Conservation (phyloP, 2,329 filamentous ascomycete genomes). For the Onygena corvina region DNA sequence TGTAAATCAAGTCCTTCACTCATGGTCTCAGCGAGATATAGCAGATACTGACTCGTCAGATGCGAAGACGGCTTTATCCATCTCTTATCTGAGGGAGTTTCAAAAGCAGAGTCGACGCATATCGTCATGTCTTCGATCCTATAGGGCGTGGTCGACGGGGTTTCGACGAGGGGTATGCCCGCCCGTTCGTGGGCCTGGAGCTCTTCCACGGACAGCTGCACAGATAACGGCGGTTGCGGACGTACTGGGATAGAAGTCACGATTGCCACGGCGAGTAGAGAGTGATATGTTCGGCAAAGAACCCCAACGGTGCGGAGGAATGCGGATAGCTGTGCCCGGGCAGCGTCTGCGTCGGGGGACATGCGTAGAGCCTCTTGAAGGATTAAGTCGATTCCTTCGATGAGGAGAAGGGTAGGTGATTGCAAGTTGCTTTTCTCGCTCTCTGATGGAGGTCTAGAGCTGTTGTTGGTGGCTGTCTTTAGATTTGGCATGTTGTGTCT, state of each 20-base stretch:
- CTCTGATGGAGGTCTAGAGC: background rate
- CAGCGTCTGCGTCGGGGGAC: slow-evolving; percentile 26
- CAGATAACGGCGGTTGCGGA: background rate
- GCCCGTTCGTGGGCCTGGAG: background rate
- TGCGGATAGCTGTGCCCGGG: slow-evolving; percentile 24
- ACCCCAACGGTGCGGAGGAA: slow-evolving; percentile 26
- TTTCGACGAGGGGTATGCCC: background rate
- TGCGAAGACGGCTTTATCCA: background rate
- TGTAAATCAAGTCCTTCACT: slow-evolving; percentile 33
- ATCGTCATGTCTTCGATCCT: background rate
- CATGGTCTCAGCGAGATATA: slow-evolving; percentile 25
- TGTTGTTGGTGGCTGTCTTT: too few species aligned
- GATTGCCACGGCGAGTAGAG: slow-evolving; percentile 25
- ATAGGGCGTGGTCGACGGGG: background rate
- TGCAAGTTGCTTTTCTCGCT: slow-evolving; percentile 9
- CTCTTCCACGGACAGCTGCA: background rate
- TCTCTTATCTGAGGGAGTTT: background rate
- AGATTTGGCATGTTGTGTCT: too few species aligned
- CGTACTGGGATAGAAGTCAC: slow-evolving; percentile 28
- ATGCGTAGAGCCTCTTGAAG: slow-evolving; percentile 28
- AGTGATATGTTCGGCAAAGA: slow-evolving; percentile 22
- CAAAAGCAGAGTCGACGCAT: slow-evolving; percentile 6
- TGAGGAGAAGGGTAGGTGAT: slow-evolving; percentile 21
- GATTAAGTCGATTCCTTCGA: slow-evolving; percentile 29
- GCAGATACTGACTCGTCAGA: slow-evolving; percentile 17